These are phyloP conservation scores for Candida krabiensis DNA, from an alignment of 805 yeast genomes.

Conservation along the genomic window DNA sequence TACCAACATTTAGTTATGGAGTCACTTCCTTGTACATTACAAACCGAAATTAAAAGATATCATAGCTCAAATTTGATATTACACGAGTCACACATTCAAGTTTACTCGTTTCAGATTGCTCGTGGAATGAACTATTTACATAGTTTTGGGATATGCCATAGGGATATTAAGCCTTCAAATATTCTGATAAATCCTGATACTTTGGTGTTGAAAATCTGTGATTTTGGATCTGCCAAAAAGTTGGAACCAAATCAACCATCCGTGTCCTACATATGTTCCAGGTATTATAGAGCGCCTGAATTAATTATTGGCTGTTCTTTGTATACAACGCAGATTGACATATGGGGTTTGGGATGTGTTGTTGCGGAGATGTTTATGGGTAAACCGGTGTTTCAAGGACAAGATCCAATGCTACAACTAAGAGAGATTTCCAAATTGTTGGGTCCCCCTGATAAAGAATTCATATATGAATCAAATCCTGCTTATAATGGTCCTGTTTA, in stretches of 20 bases:
- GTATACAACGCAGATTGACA: slow-evolving; percentile 88
- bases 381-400: slow-evolving; percentile 93
- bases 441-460: slow-evolving; percentile 82
- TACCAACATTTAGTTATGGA: slow-evolving; percentile 87
- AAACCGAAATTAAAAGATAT: slow-evolving; percentile 70
- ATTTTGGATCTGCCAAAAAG: slow-evolving; percentile 82
- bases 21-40: slow-evolving; percentile 79
- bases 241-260: slow-evolving; percentile 80
- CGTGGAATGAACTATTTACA: slow-evolving; percentile 83
- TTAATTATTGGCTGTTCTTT: slow-evolving; percentile 86
- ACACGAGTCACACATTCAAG: slow-evolving; percentile 72
- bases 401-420: slow-evolving; percentile 81
- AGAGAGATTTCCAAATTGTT: slow-evolving; percentile 86
- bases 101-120: slow-evolving; percentile 76
- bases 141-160: slow-evolving; percentile 76
- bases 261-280: slow-evolving; percentile 92
- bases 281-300: slow-evolving; percentile 97
- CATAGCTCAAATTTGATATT: slow-evolving; percentile 58
- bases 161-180: slow-evolving; percentile 84
- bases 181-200: slow-evolving; percentile 71
- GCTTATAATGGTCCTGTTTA: slow-evolving; percentile 74
- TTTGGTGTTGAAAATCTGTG: slow-evolving; percentile 73
- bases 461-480: slow-evolving; percentile 73
- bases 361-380: slow-evolving; percentile 93
- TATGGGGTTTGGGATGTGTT: slow-evolving; percentile 98